Evolutionary conservation across 2,329 filamentous ascomycete species (phyloP).

Genomic region (Fusarium armeniacum): DNA sequence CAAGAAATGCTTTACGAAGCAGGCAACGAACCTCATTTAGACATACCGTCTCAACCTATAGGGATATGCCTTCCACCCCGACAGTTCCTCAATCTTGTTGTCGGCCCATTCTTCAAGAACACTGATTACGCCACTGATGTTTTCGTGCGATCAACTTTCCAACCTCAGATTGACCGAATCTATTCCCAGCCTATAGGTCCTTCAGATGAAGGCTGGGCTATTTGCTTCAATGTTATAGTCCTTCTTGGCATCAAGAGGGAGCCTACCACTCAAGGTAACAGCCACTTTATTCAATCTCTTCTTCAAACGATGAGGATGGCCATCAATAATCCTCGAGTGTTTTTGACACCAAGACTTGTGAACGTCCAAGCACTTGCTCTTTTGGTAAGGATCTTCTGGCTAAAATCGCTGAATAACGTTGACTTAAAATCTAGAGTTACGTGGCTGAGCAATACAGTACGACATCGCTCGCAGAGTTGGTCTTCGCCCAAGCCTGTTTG

Average conservation of each 20-base stretch:
- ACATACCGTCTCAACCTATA: constrained; percentile 37
- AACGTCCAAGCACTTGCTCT: constrained; percentile 49
- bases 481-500: constrained; percentile 49
- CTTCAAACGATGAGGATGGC: constrained; percentile 47
- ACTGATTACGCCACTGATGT: constrained; percentile 47
- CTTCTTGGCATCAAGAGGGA: constrained; percentile 47
- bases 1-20: constrained; percentile 46
- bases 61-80: constrained; percentile 44
- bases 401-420: neutral
- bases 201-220: constrained; percentile 46
- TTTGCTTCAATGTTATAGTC: constrained; percentile 48
- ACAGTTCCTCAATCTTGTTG: constrained; percentile 47
- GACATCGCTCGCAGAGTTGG: constrained; percentile 42
- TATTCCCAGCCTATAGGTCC: constrained; percentile 42
- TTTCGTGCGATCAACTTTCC: constrained; percentile 43
- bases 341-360: constrained; percentile 46
- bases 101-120: constrained; percentile 47
- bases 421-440: constrained; percentile 37
- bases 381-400: constrained; percentile 26
- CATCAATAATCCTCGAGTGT: constrained; percentile 48
- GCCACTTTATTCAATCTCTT: constrained; percentile 47
- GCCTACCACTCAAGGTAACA: constrained; percentile 41
- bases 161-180: constrained; percentile 45
- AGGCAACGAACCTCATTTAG: constrained; percentile 41
- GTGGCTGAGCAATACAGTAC: constrained; percentile 49